Evolutionary conservation across 768 basidiomycete genomes (phyloP).

Genomic region (Phaffia australis): DNA sequence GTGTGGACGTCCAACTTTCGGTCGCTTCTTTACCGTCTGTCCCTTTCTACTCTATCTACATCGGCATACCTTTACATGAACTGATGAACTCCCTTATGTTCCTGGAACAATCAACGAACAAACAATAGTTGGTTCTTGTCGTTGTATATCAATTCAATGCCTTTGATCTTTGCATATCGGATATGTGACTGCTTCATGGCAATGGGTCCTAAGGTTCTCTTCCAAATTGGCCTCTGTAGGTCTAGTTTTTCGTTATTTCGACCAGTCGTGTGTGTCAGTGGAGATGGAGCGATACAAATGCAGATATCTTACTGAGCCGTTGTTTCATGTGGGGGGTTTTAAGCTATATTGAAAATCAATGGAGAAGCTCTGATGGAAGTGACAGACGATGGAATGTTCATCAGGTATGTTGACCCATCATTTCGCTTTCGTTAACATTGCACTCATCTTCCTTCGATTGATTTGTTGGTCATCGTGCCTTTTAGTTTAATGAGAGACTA

Average conservation of each 20-base stretch:
- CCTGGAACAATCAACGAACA: not conserved
- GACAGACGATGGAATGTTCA: conserved; percentile 93
- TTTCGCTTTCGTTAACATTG: too few relatives aligned
- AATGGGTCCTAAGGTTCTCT: conserved; percentile 96
- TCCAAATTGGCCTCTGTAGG: conserved; percentile 68
- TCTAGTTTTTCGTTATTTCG: not conserved
- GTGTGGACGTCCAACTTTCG: conserved; percentile 88
- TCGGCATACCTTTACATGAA: not conserved
- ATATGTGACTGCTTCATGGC: conserved; percentile 97
- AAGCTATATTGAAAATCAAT: conserved; percentile 95
- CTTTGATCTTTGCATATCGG: conserved; percentile 94
- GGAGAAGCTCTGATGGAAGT: conserved; percentile 82
- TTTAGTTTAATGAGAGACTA: conserved; percentile 84
- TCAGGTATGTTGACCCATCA: conserved; percentile 52
- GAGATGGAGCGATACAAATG: not conserved
- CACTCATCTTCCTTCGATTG: not conserved
- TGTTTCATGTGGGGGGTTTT: not conserved
- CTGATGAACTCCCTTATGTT: not conserved
- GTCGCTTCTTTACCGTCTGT: conserved; percentile 74
- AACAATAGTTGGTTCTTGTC: conserved; percentile 73
- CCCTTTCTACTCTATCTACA: not conserved
- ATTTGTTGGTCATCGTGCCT: not conserved
- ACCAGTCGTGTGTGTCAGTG: not conserved
- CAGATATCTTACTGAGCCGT: not conserved
- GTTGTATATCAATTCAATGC: conserved; percentile 66